Conservation (phyloP, 1,284 basidiomycete genomes). For the Coniophora puteana region DNA sequence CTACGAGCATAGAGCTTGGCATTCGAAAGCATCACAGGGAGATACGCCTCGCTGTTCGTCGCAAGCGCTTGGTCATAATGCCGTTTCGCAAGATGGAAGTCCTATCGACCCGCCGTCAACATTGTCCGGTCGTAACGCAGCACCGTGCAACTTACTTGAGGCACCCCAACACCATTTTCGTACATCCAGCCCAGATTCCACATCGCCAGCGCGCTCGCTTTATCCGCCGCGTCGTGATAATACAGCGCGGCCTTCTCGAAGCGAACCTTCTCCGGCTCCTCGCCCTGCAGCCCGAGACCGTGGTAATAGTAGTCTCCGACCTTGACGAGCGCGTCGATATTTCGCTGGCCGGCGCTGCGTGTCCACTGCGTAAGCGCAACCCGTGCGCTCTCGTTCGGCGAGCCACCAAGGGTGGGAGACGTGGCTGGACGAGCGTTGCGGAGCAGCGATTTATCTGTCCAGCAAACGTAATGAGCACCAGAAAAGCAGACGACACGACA, state of each 20-base stretch:
- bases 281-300: conserved; percentile 72
- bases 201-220: conserved; percentile 94
- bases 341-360: conserved; percentile 89
- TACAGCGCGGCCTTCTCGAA: conserved; percentile 89
- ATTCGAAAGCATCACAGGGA: conserved; percentile 84
- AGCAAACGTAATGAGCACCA: background rate
- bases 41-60: conserved; percentile 84
- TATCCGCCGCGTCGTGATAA: conserved; percentile 91
- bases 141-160: conserved; percentile 49
- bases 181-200: conserved; percentile 99
- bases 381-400: conserved; percentile 75
- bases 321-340: conserved; percentile 94
- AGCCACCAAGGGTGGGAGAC: conserved; percentile 64
- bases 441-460: background rate
- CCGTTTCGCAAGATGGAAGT: conserved; percentile 96
- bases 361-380: conserved; percentile 92
- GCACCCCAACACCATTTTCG: conserved; percentile 91
- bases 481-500: conserved; percentile 4
- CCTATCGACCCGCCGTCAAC: conserved; percentile 38
- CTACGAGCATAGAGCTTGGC: conserved; percentile 83
- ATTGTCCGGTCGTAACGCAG: background rate
- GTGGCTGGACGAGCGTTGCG: too few species aligned
- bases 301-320: conserved; percentile 96
- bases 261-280: conserved; percentile 55
- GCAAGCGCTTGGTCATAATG: conserved; percentile 91